Percentiles rank a stretch among this genome's conserved stretches.
Conservation (phyloP, 140 eudicot genomes). For the Senecio squalidus region DNA sequence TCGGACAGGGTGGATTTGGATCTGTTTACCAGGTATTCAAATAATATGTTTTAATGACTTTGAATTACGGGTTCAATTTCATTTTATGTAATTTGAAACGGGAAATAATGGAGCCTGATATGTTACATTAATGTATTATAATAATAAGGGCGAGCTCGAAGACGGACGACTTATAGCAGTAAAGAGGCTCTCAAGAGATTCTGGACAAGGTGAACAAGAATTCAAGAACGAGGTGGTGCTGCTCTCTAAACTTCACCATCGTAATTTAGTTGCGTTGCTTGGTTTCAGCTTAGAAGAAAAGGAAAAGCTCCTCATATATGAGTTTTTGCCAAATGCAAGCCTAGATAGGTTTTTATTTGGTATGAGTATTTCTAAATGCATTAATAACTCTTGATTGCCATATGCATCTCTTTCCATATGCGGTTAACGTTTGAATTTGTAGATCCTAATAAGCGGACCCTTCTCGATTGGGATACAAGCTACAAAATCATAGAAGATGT, state of each 20-base stretch:
- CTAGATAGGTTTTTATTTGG: slow-evolving; percentile 22
- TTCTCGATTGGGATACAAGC: slow-evolving; percentile 34
- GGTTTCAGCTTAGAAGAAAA: neutral
- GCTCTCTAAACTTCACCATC: slow-evolving; percentile 15
- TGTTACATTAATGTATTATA: neutral
- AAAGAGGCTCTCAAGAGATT: slow-evolving; percentile 2
- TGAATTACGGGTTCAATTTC: neutral
- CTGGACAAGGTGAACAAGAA: slow-evolving; percentile 12
- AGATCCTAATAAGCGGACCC: slow-evolving; percentile 18
- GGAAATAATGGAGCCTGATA: neutral
- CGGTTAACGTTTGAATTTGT: neutral
- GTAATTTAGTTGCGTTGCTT: neutral
- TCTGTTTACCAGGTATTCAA: neutral
- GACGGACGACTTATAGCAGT: slow-evolving; percentile 6
- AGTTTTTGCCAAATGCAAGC: slow-evolving; percentile 24
- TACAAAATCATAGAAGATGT: slow-evolving; percentile 31
- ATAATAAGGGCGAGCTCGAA: slow-evolving; percentile 1
- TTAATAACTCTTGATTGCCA: neutral
- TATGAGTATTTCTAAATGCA: neutral
- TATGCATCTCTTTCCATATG: neutral
- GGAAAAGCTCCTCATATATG: neutral
- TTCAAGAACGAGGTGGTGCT: slow-evolving; percentile 30
- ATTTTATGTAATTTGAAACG: neutral
- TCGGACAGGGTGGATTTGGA: slow-evolving; percentile 10
- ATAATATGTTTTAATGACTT: neutral